phyloP scores from a whole-genome alignment of 805 yeast species.

The Candida endomychidarum region DNA sequence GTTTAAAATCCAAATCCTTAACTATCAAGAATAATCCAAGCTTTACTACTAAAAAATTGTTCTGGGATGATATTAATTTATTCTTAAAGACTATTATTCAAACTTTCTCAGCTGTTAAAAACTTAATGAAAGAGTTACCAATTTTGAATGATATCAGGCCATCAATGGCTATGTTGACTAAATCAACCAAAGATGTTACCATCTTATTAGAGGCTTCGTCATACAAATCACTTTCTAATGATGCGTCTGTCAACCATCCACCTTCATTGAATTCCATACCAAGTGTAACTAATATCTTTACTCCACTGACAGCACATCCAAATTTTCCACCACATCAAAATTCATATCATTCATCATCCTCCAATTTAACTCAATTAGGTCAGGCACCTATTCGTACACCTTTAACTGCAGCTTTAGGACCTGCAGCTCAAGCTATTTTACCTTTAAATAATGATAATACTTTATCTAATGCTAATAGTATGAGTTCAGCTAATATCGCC shows the following conservation, averaged over 20 bases:
- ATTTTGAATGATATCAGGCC: constrained; percentile 77
- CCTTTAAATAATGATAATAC: constrained; percentile 15
- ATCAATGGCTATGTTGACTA: constrained; percentile 75
- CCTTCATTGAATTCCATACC: constrained; percentile 30
- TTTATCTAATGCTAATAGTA: constrained; percentile 2
- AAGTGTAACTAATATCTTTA: constrained; percentile 33
- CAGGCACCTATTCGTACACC: constrained; percentile 27
- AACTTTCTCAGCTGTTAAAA: constrained; percentile 79
- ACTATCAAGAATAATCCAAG: constrained; percentile 50
- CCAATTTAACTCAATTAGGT: constrained; percentile 12
- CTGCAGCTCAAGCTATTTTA: constrained; percentile 27
- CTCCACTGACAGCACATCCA: constrained; percentile 30
- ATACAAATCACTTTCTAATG: constrained; percentile 31
- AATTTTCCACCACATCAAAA: constrained; percentile 3
- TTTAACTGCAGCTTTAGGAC: constrained; percentile 25
- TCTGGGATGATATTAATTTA: constrained; percentile 84
- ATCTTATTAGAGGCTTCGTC: constrained; percentile 64
- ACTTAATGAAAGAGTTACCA: constrained; percentile 78
- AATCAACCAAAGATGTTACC: constrained; percentile 89
- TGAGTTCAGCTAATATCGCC: background rate
- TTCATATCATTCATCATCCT: constrained; percentile 12
- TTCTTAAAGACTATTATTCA: constrained; percentile 81
- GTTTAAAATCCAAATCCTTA: constrained; percentile 55
- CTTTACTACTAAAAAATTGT: constrained; percentile 52
- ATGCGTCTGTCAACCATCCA: constrained; percentile 19